A percentile compares a stretch with the other conserved stretches of the same genome.
phyloP scores from a whole-genome alignment of 2,329 filamentous ascomycete genomes.

The Monascus ruber region DNA sequence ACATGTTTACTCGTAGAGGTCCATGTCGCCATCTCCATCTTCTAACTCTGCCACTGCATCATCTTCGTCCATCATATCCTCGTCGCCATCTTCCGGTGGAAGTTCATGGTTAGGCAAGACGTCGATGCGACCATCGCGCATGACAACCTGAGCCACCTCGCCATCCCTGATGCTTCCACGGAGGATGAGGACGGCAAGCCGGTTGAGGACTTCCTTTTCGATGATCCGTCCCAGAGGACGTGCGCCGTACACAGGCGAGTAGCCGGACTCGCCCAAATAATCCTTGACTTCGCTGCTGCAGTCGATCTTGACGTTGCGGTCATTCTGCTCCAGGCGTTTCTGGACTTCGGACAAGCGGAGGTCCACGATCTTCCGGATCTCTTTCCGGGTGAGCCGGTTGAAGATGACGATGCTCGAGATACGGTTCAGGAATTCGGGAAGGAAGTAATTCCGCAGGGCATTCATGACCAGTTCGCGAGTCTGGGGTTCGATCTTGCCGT shows the following conservation, averaged over 20 bases:
- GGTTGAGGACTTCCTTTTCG: constrained; percentile 94
- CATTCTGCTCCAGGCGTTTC: constrained; percentile 74
- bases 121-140: constrained; percentile 66
- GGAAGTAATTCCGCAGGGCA: constrained; percentile 85
- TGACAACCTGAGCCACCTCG: constrained; percentile 66
- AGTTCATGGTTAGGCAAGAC: constrained; percentile 75
- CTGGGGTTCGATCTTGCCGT: constrained; percentile 74
- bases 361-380: constrained; percentile 95
- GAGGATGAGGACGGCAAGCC: constrained; percentile 80
- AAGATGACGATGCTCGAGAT: constrained; percentile 96
- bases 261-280: constrained; percentile 81
- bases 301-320: constrained; percentile 73
- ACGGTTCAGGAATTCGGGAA: constrained; percentile 96
- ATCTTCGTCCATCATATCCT: constrained; percentile 64
- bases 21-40: constrained; percentile 46
- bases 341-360: constrained; percentile 81
- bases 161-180: constrained; percentile 76
- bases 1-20: constrained; percentile 47
- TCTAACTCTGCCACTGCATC: constrained; percentile 64
- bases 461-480: constrained; percentile 86
- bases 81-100: constrained; percentile 51
- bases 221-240: constrained; percentile 80
- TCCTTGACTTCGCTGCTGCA: constrained; percentile 79
- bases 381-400: constrained; percentile 79
- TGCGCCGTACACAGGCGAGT: constrained; percentile 91